phyloP scores from a whole-genome alignment of 371 early-diverging fungal species.

The Mucor racemosus region DNA sequence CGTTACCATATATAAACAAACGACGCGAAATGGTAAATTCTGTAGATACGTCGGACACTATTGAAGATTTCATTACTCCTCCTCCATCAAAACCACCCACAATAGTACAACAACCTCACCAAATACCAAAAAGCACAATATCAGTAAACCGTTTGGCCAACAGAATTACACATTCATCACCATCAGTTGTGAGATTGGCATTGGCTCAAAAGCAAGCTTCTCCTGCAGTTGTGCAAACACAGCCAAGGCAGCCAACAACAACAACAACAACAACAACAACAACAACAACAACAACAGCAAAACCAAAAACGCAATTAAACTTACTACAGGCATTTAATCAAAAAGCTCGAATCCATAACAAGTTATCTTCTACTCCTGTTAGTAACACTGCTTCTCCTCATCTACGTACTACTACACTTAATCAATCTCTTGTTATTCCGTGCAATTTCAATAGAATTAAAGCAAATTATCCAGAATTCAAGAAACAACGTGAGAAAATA shows the following conservation, averaged over 20 bases:
- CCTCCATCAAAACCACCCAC: not conserved
- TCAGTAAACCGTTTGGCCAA: not conserved
- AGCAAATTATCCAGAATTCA: constrained; percentile 7
- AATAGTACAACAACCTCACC: not conserved
- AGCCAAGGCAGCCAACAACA: not conserved
- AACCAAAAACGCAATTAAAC: not conserved
- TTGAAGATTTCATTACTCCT: not conserved
- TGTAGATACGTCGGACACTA: not conserved
- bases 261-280: too few species aligned
- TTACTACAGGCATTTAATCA: not conserved
- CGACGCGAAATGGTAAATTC: not conserved
- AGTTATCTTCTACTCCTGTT: not conserved
- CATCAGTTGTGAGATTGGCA: not conserved
- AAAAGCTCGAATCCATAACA: not conserved
- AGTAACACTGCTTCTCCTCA: not conserved
- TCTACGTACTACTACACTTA: not conserved
- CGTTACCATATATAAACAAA: not conserved
- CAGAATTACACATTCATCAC: not conserved
- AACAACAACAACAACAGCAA: not conserved
- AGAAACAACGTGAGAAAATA: constrained; percentile 1
- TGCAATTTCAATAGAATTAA: constrained; percentile 10
- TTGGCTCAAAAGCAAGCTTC: not conserved
- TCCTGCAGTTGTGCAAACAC: not conserved
- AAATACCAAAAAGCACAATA: not conserved
- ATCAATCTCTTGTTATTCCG: not conserved